Evolutionary conservation across 1,139 yeast genomes (phyloP).

Genomic region (Suhomyces ambrosiae): DNA sequence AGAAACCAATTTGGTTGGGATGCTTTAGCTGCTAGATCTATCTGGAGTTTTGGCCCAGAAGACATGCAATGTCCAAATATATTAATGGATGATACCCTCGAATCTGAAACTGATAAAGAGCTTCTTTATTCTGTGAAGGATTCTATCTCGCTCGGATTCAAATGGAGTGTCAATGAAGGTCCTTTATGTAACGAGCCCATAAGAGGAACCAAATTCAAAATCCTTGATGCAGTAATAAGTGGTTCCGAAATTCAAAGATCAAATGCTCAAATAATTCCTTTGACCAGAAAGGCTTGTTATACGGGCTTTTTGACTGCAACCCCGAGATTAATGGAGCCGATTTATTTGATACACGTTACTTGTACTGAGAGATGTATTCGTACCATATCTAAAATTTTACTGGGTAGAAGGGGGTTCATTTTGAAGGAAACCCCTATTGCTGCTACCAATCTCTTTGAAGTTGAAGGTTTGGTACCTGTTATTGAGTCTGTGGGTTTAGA

Average conservation of each 20-base stretch:
- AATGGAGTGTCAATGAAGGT: conserved; percentile 84
- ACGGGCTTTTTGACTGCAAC: conserved; percentile 76
- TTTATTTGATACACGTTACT: conserved; percentile 63
- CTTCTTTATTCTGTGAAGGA: conserved; percentile 51
- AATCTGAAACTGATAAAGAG: conserved; percentile 65
- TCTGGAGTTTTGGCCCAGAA: conserved; percentile 79
- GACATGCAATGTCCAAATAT: conserved; percentile 57
- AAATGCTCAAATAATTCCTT: conserved; percentile 79
- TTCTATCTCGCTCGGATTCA: conserved; percentile 72
- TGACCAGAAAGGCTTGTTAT: conserved; percentile 82
- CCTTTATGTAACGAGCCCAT: conserved; percentile 89
- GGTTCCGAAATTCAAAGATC: conserved; percentile 51
- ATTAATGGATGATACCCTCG: conserved; percentile 75
- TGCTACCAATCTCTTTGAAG: conserved; percentile 69
- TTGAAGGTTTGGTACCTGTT: conserved; percentile 75
- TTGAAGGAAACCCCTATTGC: conserved; percentile 57
- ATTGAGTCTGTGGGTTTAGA: conserved; percentile 90
- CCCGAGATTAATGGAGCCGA: conserved; percentile 84
- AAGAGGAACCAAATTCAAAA: conserved; percentile 67
- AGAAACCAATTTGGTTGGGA: conserved; percentile 75
- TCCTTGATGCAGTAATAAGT: conserved; percentile 62
- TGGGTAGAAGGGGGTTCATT: conserved; percentile 64
- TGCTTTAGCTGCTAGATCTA: conserved; percentile 74
- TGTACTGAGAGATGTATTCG: conserved; percentile 51
- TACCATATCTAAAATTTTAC: conserved; percentile 53